Base-by-base conservation (phyloP, 73 alveolate species). In the Symbiodinium pilosum region DNA sequence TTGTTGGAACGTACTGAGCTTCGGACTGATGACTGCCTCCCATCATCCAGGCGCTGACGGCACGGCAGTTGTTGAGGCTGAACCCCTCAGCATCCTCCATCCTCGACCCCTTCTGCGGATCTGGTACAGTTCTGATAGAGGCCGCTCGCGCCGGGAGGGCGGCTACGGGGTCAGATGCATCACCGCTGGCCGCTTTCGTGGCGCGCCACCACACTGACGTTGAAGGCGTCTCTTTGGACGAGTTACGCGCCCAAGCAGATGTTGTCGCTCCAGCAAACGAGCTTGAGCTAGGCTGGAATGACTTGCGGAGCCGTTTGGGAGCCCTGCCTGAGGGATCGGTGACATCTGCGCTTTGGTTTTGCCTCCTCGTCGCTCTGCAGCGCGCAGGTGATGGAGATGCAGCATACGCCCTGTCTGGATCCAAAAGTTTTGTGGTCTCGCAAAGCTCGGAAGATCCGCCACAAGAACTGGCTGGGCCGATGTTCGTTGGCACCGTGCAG, bases 71-170 rank as follows among this genome's bases (percentile, higher is more conserved):
- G 36, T 44, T 89, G 39, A 36, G 71, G 38, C 75, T 89, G 71
- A 59, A 56, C 2, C 95, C 95, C 16, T 12, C 28, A 30, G 95
- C 95, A 20, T 68, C 41, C 42, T 0, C 12, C 26, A 47, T 89
- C 51, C 71, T 89, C 87, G 95, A 89, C 73, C 69, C 71, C 75
- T 89, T 89, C n/a, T 89, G 95, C 30, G 95, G 95, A 28, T 89
- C 95, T 14, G 95, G 95, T 51, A 89, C 95, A 11, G 95, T 89
- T 26, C 73, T 89, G 47, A 84, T 89, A 39, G 95, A 89, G 73
- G 86, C 95, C n/a, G 44, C 71, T 69, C 87, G 59, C 11, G 87
- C 95, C 36, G 95, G 95, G n/a, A 89, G 68, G 43, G 73, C 44
- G 8, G 95, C 87, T 6, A 39, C 71, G 8, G 95, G 95, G 24